Evolutionary conservation across 2,329 filamentous ascomycete species (phyloP).

Genomic region (Periglandula ipomoeae): DNA sequence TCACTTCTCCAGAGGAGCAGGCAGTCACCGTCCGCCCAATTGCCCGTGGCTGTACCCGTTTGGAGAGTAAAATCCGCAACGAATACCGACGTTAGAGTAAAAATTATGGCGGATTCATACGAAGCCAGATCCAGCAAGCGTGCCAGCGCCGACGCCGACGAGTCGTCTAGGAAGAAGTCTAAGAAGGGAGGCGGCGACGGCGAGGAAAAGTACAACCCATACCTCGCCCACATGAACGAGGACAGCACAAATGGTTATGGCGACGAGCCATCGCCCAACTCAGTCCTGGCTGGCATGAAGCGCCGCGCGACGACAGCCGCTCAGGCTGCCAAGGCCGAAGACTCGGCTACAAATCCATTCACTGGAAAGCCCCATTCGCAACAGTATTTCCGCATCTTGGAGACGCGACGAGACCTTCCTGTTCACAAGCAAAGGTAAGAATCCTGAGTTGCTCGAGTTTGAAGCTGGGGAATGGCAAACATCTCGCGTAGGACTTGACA

Average conservation of each 20-base stretch:
- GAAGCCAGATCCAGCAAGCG: slow-evolving; percentile 32
- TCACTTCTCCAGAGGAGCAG: slow-evolving; percentile 1
- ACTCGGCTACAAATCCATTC: slow-evolving; percentile 78
- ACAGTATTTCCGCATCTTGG: slow-evolving; percentile 84
- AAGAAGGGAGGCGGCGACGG: slow-evolving; percentile 26
- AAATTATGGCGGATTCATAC: slow-evolving; percentile 28
- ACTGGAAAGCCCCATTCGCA: slow-evolving; percentile 67
- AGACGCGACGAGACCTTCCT: slow-evolving; percentile 74
- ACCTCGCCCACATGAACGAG: slow-evolving; percentile 82
- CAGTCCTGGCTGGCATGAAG: slow-evolving; percentile 56
- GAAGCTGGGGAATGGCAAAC: not conserved
- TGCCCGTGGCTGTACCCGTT: not conserved
- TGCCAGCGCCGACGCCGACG: slow-evolving; percentile 34
- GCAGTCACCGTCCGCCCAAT: not conserved
- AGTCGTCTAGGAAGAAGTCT: slow-evolving; percentile 33
- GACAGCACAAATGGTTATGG: slow-evolving; percentile 33
- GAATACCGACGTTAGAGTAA: not conserved
- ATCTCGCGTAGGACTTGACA: not conserved
- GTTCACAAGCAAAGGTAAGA: slow-evolving; percentile 79
- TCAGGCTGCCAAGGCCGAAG: slow-evolving; percentile 65
- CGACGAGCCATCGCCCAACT: slow-evolving; percentile 19
- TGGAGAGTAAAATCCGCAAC: not conserved
- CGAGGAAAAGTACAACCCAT: slow-evolving; percentile 57
- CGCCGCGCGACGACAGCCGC: slow-evolving; percentile 73
- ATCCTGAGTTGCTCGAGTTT: not conserved